Evolutionary conservation across 345 rosid genomes (phyloP).

Genomic region (Abelmoschus esculentus): DNA sequence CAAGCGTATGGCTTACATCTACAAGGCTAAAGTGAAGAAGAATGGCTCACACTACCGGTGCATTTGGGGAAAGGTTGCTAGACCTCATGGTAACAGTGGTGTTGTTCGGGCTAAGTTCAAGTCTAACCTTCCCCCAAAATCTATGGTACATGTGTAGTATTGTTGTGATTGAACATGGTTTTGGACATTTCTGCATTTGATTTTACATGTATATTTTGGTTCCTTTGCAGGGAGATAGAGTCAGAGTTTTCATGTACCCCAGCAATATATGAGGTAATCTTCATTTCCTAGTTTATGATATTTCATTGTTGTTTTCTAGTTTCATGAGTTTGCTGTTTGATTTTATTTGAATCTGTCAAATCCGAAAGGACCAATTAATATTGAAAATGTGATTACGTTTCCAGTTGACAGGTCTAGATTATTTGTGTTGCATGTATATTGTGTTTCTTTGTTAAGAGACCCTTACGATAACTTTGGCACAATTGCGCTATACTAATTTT

Average conservation of each 20-base stretch:
- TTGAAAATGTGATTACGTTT: no score
- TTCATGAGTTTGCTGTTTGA: neutral
- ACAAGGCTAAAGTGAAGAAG: conserved; percentile 87
- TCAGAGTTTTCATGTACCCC: conserved; percentile 91
- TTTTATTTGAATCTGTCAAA: no score
- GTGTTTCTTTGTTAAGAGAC: no score
- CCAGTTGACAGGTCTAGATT: neutral
- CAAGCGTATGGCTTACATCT: conserved; percentile 87
- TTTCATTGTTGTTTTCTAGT: neutral
- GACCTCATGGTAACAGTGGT: conserved; percentile 95
- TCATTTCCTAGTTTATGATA: neutral
- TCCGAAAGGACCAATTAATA: neutral
- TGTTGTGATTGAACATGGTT: neutral
- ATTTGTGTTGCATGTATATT: no score
- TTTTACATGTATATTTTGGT: neutral
- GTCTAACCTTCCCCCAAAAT: conserved; percentile 79
- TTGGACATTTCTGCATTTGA: neutral
- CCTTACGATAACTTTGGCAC: no score
- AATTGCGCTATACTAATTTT: neutral
- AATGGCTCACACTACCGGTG: conserved; percentile 87
- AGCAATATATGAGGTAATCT: conserved; percentile 73
- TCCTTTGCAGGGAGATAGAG: conserved; percentile 54
- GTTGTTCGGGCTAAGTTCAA: conserved; percentile 87
- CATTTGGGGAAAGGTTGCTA: conserved; percentile 85
- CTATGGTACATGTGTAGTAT: conserved; percentile 48